These are phyloP conservation scores for Pneumocystis wakefieldiae DNA, from an alignment of 1,139 yeast species.

Conservation along the genomic window DNA sequence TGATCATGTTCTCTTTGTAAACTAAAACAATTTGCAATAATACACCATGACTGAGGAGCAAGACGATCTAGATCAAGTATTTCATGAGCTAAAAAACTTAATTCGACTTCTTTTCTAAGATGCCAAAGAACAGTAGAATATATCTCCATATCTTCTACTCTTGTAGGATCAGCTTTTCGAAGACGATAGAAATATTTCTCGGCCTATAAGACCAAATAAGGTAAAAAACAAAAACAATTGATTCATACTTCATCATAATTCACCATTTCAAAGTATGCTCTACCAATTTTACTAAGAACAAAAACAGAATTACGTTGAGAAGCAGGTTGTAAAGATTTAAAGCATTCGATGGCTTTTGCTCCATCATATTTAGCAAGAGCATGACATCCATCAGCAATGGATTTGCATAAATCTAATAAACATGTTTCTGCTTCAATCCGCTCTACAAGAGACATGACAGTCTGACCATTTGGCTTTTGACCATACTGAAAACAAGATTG, in stretches of 20 bases:
- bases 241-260: constrained; percentile 47
- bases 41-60: constrained; percentile 81
- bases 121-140: constrained; percentile 91
- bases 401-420: constrained; percentile 38
- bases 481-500: neutral
- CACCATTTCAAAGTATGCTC: constrained; percentile 73
- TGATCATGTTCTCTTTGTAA: constrained; percentile 74
- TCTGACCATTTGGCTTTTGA: constrained; percentile 11
- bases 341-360: constrained; percentile 57
- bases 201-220: constrained; percentile 23
- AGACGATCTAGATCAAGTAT: constrained; percentile 49
- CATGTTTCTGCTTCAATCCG: constrained; percentile 34
- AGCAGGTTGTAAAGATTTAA: constrained; percentile 44
- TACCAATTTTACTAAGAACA: constrained; percentile 68
- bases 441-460: constrained; percentile 13
- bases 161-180: constrained; percentile 58
- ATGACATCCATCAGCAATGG: constrained; percentile 51
- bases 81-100: constrained; percentile 72
- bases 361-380: constrained; percentile 61
- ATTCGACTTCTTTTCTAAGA: constrained; percentile 63
- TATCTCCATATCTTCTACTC: constrained; percentile 79
- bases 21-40: constrained; percentile 78
- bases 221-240: neutral
- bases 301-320: constrained; percentile 64
- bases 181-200: constrained; percentile 47